Percentiles rank a stretch among this genome's conserved stretches.
Evolutionary conservation across 2,329 filamentous ascomycete species (phyloP).

Genomic region (Emergomyces pasteurianus): DNA sequence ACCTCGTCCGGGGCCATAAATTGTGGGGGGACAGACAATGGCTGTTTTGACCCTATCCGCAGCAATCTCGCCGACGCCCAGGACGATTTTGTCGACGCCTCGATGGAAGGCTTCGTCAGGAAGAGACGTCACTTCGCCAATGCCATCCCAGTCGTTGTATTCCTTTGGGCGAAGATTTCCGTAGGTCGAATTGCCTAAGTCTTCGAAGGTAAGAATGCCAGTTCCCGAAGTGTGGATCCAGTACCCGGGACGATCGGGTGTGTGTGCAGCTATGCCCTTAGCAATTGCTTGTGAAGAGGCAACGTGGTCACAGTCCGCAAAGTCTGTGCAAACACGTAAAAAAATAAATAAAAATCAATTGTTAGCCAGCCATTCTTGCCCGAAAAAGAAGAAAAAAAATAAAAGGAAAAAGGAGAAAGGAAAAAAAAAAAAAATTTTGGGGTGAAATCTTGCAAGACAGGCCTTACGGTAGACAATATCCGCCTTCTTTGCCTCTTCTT

Average conservation of each 20-base stretch:
- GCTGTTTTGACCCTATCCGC: slow-evolving; percentile 24
- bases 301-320: slow-evolving; percentile 33
- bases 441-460: background rate
- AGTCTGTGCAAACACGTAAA: slow-evolving; percentile 17
- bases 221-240: slow-evolving; percentile 36
- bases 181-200: slow-evolving; percentile 26
- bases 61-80: slow-evolving; percentile 17
- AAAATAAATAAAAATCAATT: background rate
- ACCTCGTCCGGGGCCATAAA: slow-evolving; percentile 30
- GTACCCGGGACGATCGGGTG: slow-evolving; percentile 26
- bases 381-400: background rate
- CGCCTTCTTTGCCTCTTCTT: slow-evolving; percentile 34
- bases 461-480: slow-evolving; percentile 36
- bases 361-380: background rate
- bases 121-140: slow-evolving; percentile 30
- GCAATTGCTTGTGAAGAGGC: slow-evolving; percentile 30
- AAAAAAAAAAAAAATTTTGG: no score
- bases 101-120: slow-evolving; percentile 31
- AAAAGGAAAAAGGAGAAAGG: background rate
- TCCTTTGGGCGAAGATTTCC: slow-evolving; percentile 33
- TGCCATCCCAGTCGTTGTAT: slow-evolving; percentile 36
- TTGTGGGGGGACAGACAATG: slow-evolving; percentile 30
- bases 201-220: slow-evolving; percentile 31
- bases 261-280: slow-evolving; percentile 27
- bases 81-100: slow-evolving; percentile 30